These are phyloP conservation scores for Chiua sp. DNA, from an alignment of 1,284 basidiomycete genomes.

Conservation along the genomic window DNA sequence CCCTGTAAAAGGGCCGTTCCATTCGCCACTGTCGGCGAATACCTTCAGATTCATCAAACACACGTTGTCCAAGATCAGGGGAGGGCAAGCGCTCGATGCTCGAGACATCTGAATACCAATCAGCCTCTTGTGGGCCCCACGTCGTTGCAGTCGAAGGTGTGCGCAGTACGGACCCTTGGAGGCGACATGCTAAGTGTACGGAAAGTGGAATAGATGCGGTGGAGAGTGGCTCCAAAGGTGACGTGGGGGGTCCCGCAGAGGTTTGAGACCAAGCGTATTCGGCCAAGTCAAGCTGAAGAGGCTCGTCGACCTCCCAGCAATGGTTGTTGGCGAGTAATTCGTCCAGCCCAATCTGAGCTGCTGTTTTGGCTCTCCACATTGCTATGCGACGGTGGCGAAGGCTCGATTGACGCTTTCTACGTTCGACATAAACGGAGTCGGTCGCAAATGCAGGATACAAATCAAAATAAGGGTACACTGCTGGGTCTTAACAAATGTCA, in stretches of 20 bases:
- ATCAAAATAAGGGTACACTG: conserved; percentile 39
- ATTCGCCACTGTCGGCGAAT: too few relatives aligned
- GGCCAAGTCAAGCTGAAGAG: conserved; percentile 55
- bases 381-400: conserved; percentile 18
- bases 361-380: conserved; percentile 22
- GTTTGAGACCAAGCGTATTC: conserved; percentile 75
- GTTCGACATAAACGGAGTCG: background rate
- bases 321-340: conserved; percentile 21
- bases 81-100: conserved; percentile 31
- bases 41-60: background rate
- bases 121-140: conserved; percentile 37
- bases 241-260: conserved; percentile 63
- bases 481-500: conserved; percentile 27
- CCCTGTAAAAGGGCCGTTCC: too few relatives aligned
- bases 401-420: conserved; percentile 3
- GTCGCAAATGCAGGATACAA: conserved; percentile 26
- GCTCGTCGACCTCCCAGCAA: conserved; percentile 24
- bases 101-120: conserved; percentile 16
- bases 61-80: conserved; percentile 40
- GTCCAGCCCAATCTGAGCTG: conserved; percentile 17
- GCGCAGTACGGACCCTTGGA: conserved; percentile 61
- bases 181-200: conserved; percentile 60
- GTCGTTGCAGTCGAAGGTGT: conserved; percentile 50
- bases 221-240: conserved; percentile 41
- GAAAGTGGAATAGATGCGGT: conserved; percentile 49